Percentiles rank a stretch among this genome's conserved stretches.
phyloP scores from a whole-genome alignment of 75 land plant species.

The Azolla pinnata region DNA sequence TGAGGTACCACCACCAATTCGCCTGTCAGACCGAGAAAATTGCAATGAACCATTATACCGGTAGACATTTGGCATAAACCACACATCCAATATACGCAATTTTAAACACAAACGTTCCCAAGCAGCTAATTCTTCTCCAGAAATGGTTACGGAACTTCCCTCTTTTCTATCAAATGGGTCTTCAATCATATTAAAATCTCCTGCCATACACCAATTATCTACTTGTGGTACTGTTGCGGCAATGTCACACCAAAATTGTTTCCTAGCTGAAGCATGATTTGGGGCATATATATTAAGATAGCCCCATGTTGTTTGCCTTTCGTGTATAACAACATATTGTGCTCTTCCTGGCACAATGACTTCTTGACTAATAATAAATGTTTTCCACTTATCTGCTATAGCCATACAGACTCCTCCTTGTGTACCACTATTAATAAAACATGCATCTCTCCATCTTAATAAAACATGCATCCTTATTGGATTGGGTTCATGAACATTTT shows the following conservation, averaged over 20 bases:
- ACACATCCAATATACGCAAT: background rate
- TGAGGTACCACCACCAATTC: background rate
- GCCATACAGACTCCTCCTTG: background rate
- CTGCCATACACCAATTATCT: background rate
- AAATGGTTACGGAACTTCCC: background rate
- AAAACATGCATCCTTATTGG: too few species aligned
- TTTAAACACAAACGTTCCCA: background rate
- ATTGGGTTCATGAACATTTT: too few species aligned
- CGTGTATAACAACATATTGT: background rate
- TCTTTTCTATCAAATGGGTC: background rate
- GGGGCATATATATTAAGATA: background rate
- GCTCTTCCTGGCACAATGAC: slow-evolving; percentile 1
- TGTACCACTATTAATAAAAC: background rate
- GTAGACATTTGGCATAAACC: too few species aligned
- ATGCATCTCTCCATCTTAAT: too few species aligned
- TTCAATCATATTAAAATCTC: background rate
- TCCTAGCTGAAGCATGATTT: background rate
- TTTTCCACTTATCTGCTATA: background rate
- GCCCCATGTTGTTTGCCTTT: background rate
- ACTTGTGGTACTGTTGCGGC: background rate
- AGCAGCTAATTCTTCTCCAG: background rate
- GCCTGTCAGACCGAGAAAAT: background rate
- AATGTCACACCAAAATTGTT: background rate
- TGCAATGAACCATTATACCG: too few species aligned
- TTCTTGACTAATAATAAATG: background rate